Evolutionary conservation across 2,329 filamentous ascomycete genomes (phyloP), one percentile per base, ranked within the genome.

Genomic region (Chaetoscypha palmicola): DNA sequence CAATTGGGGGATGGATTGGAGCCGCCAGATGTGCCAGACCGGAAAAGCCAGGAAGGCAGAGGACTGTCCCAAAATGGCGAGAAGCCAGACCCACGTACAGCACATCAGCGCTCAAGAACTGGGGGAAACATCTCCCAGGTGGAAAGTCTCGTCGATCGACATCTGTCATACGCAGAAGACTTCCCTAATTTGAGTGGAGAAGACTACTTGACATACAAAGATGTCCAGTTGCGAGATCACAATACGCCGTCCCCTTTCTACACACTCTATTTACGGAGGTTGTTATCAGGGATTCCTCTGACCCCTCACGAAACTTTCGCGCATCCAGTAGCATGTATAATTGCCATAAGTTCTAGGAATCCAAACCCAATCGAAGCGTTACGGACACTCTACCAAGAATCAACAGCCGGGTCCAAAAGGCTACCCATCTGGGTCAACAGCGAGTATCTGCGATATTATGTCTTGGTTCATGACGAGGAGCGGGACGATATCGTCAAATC

Each of bases 401-500:
- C 88, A n/a, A 90, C 79, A 52, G 78, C 81, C 46, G 89, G 88
- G 9, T 77, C 83, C 30, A 76, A 77, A 53, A 76, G 77, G 43
- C 66, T 94, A 43, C 91, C 91, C 0, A 71, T 76, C 16, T 98
- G 91, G 85, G 85, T 96, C 1, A 83, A 94, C 59, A 83, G 85
- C 22, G 89, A 97, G 49, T 98, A 92, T 63, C 70, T 98, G 51
- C 79, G 92, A 51, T 98, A 98, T 65, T 98, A 98, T 65, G 86
- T 98, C 12, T 71, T 98, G 32, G 83, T 98, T 14, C 92, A 98
- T 58, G 92, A 98, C 56, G 94, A 98, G 66, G 92, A 98, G 61
- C 81, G 80, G 49, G 91, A 95, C 59, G 90, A 98, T 61, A 94
- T 97, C 49, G 79, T 79, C 28, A 85, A 89, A 65, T 94, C 90